These are phyloP conservation scores for Xylariomycetidae sp. DNA, from an alignment of 2,329 filamentous ascomycete genomes.

Conservation along the genomic window DNA sequence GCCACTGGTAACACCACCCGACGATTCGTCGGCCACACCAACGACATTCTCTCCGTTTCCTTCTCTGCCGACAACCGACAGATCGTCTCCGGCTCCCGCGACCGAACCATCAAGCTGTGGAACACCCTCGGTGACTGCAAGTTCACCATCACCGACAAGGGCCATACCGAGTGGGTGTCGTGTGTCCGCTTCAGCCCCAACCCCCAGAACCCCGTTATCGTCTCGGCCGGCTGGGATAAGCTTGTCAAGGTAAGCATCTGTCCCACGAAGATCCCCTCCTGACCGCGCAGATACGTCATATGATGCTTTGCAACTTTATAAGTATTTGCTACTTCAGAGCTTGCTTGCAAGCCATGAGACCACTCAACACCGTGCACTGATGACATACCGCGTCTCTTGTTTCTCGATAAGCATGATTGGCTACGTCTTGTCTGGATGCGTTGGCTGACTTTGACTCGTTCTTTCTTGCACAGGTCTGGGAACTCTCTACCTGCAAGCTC, in stretches of 20 bases:
- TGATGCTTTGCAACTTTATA: slow-evolving; percentile 86
- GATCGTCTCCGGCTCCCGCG: slow-evolving; percentile 97
- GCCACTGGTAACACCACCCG: slow-evolving; percentile 95
- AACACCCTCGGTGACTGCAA: slow-evolving; percentile 99
- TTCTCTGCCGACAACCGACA: slow-evolving; percentile 99
- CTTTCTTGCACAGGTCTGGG: slow-evolving; percentile 99
- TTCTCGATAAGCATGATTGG: slow-evolving; percentile 2
- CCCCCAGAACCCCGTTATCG: slow-evolving; percentile 99
- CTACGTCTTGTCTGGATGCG: slow-evolving; percentile 1
- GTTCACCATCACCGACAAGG: slow-evolving; percentile 99
- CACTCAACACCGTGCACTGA: slow-evolving; percentile 90
- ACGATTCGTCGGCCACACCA: slow-evolving; percentile 98
- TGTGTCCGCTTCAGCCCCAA: slow-evolving; percentile 99
- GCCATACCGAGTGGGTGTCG: slow-evolving; percentile 99
- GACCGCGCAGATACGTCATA: slow-evolving; percentile 45
- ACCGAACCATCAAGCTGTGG: slow-evolving; percentile 99
- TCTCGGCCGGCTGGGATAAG: slow-evolving; percentile 99
- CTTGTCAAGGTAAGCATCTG: slow-evolving; percentile 87
- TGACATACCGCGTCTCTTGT: slow-evolving; percentile 28
- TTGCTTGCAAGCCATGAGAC: slow-evolving; percentile 86
- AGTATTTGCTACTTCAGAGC: slow-evolving; percentile 99
- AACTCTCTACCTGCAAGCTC: slow-evolving; percentile 97
- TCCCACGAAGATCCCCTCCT: slow-evolving; percentile 6
- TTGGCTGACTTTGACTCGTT: slow-evolving; percentile 21
- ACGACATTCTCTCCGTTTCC: slow-evolving; percentile 98